Percentiles rank a stretch among this genome's conserved stretches.
These are phyloP conservation scores for Cucurbitaria berberidis DNA, from an alignment of 2,329 filamentous ascomycete genomes.

Conservation along the genomic window DNA sequence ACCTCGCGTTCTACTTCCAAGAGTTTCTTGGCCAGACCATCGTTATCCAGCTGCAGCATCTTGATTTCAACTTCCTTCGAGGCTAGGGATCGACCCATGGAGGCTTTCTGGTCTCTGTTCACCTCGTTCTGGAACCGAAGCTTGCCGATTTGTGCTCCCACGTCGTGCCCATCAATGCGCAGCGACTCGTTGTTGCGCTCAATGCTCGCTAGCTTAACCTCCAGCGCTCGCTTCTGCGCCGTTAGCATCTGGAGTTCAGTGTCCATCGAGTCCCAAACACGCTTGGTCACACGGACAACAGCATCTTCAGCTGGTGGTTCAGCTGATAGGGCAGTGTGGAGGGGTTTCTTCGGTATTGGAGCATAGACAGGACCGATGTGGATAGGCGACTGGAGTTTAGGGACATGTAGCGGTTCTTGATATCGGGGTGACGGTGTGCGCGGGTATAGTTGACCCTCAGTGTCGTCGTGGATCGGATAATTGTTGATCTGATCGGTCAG, in stretches of 20 bases:
- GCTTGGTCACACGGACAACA: conserved; percentile 12
- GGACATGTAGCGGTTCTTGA: background rate
- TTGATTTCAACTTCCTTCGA: conserved; percentile 24
- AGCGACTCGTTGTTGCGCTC: background rate
- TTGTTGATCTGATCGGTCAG: background rate
- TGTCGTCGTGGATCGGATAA: conserved; percentile 1
- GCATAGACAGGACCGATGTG: conserved; percentile 3
- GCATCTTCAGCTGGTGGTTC: background rate
- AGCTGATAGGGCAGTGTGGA: background rate
- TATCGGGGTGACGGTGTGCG: background rate
- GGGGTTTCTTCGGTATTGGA: conserved; percentile 9
- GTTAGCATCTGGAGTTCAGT: conserved; percentile 1
- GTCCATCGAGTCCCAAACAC: conserved; percentile 7
- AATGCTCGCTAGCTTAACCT: conserved; percentile 1
- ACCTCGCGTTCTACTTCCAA: background rate
- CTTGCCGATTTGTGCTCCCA: conserved; percentile 12
- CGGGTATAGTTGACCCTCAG: background rate
- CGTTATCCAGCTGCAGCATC: conserved; percentile 20
- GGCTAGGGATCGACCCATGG: conserved; percentile 22
- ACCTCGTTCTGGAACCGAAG: conserved; percentile 23
- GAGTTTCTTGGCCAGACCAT: conserved; percentile 7
- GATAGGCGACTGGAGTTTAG: background rate
- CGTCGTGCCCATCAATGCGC: conserved; percentile 1
- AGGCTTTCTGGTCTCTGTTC: conserved; percentile 24
- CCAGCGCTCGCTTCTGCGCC: conserved; percentile 10